Evolutionary conservation across 805 yeast genomes (phyloP), one percentile per base, ranked within the genome.

Genomic region (Starmerella bombi): DNA sequence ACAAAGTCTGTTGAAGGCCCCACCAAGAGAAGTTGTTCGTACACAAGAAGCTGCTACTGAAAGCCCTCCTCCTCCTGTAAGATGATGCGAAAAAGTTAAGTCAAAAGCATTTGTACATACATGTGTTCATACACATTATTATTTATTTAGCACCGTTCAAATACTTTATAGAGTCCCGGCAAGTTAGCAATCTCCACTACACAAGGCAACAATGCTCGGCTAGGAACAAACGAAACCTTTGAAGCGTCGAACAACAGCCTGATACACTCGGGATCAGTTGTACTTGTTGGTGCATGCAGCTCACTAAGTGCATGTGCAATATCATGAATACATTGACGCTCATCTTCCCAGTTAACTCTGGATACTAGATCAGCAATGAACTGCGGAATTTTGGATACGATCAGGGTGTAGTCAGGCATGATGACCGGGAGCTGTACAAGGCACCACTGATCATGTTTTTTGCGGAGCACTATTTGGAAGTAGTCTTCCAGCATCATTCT

Each of bases 111-210:
- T 16, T 5, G 12, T 12, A 23, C 10, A 23, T 23, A 23, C 10
- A 7, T 8, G 7, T 8, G 7, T 23, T 23, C 12, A 12, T 34
- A 34, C 37, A 38, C 40, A 17, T 28, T 43, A 41, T 39, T 41
- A 46, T n/a, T n/a, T n/a, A 43, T 36, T 44, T 32, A 60, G 36
- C 98, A 91, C 56, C 98, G 68, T 62, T 91, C 98, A 64, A 91
- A 91, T 4, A 93, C 93, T 52, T 69, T 73, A 59, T 91, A 91
- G 42, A 91, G 63, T 0, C 94, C 94, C 2, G 97, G 97, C 23
- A 91, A 59, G 55, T 78, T 85, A 0, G 98, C 96, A 29, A 91
- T 74, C 57, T 88, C 94, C 4, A 82, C 70, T 3, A 85, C 74
- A 41, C 74, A 77, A 12, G 64, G 54, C 4, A 59, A 49, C 28